Conservation (phyloP, 2,329 filamentous ascomycete genomes). For the Colletotrichum sp. region DNA sequence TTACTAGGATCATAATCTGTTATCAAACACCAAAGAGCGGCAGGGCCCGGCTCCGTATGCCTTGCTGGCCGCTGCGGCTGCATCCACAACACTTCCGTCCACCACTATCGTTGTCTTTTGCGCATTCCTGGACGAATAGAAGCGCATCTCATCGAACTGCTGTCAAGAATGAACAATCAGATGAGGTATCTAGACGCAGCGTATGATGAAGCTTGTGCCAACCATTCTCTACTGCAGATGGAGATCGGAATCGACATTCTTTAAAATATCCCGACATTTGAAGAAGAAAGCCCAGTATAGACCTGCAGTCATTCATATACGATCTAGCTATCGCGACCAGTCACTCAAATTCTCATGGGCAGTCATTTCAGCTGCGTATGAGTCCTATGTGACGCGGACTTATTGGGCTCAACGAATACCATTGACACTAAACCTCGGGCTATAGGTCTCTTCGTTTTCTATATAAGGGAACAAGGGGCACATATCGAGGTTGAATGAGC, state of each 20-base stretch:
- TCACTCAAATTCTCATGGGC: background rate
- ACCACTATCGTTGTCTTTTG: background rate
- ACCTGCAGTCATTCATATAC: no score
- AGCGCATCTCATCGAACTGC: background rate
- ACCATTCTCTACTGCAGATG: background rate
- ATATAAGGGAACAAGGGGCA: background rate
- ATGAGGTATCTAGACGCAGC: background rate
- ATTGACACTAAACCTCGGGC: background rate
- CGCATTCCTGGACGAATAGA: background rate
- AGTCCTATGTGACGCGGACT: background rate
- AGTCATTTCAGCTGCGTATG: background rate
- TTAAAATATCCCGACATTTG: no score
- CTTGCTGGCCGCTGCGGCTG: background rate
- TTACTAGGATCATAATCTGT: background rate
- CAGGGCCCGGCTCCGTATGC: rapidly evolving
- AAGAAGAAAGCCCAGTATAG: background rate
- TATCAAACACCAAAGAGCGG: background rate
- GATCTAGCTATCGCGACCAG: no score
- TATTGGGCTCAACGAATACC: background rate
- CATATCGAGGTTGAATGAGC: background rate
- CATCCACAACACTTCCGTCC: background rate
- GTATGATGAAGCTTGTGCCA: rapidly evolving
- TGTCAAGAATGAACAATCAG: rapidly evolving
- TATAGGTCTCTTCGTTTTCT: background rate
- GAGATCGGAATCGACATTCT: no score